A percentile compares a stretch with the other conserved stretches of the same genome.
Conservation (phyloP, 352 stramenopile genomes). For the Globisporangium okanoganense region DNA sequence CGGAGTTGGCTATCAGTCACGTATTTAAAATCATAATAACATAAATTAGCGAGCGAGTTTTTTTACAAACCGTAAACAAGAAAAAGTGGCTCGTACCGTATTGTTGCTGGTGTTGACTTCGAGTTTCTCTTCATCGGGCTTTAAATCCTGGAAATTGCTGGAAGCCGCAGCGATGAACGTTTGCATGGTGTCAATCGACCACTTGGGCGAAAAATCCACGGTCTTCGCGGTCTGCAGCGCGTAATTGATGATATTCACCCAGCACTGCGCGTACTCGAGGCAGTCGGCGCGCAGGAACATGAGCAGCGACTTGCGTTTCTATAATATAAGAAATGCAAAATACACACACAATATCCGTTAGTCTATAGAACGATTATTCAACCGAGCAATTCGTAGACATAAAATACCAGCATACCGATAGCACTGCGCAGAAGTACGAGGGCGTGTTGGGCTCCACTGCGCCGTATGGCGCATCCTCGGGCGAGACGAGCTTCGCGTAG, state of each 20-base stretch:
- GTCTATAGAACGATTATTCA: background rate
- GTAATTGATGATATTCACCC: conserved; percentile 80
- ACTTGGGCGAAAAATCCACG: conserved; percentile 57
- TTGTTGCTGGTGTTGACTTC: conserved; percentile 1
- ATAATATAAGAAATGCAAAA: background rate
- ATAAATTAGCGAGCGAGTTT: background rate
- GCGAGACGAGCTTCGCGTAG: conserved; percentile 69
- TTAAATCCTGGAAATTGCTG: conserved; percentile 19
- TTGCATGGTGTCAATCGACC: conserved; percentile 70
- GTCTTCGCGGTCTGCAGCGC: conserved; percentile 68
- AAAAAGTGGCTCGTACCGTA: background rate
- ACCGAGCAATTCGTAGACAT: background rate
- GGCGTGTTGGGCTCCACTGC: conserved; percentile 54
- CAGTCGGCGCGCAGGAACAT: conserved; percentile 79
- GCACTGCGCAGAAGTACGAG: conserved; percentile 64
- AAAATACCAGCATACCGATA: conserved; percentile 44
- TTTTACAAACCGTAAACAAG: background rate
- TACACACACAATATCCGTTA: background rate
- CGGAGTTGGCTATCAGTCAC: conserved; percentile 19
- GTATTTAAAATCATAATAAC: background rate
- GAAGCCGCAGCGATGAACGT: conserved; percentile 68
- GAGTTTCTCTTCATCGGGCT: conserved; percentile 5
- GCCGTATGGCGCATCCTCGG: conserved; percentile 72
- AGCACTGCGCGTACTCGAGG: conserved; percentile 58
- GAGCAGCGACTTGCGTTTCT: conserved; percentile 78